Evolutionary conservation across 768 basidiomycete genomes (phyloP), one percentile per base, ranked within the genome.

Genomic region (Macrolepiota fuliginosa): DNA sequence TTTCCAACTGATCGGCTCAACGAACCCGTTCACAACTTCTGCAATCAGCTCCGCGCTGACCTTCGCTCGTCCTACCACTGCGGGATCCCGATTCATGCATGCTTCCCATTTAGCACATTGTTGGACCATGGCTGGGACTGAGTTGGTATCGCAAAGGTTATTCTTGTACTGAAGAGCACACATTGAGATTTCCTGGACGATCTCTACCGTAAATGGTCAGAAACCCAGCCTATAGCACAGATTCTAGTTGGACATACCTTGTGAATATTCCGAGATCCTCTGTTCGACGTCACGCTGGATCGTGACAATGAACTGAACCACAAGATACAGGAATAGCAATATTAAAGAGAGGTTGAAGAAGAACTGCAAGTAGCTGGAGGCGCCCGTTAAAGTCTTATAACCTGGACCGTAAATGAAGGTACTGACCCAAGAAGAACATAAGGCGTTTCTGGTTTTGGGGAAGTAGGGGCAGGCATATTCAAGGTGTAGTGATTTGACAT

Each of bases 1-100:
- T 77, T 96, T 97, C 94, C 95, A 98, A 72, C 91, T 94, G 75
- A 99, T 96, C 53, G 91, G 91, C 70, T 99, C 96, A 13, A 98
- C 92, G 70, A 99, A 99, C 1, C 93, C 88, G 71, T 98, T 97
- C 64, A 98, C 88, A 47, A 98, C 91, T 70, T 97, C 96, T 56
- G 94, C 96, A 73, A 98, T 89, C 61, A 97, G 86, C 79, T 98
- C 94, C 61, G 96, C 95, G 47, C 91, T 88, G 65, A 99, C 90
- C 68, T 85, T 88, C 62, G 94, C 92, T 61, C 94, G 90, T 1
- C 94, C 94, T 45, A 96, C 85, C 42, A 89, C 87, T 19, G 88
- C 87, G 58, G 96, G 94, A 79, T 98, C 96, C 62, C 92, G 88
- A 74, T 91, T 89, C 96, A 97, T 96, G 71, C 95, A 98, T 4